A percentile compares a stretch with the other conserved stretches of the same genome.
These are phyloP conservation scores for Komagataella pseudopastoris DNA, from an alignment of 805 yeast species.

Conservation along the genomic window DNA sequence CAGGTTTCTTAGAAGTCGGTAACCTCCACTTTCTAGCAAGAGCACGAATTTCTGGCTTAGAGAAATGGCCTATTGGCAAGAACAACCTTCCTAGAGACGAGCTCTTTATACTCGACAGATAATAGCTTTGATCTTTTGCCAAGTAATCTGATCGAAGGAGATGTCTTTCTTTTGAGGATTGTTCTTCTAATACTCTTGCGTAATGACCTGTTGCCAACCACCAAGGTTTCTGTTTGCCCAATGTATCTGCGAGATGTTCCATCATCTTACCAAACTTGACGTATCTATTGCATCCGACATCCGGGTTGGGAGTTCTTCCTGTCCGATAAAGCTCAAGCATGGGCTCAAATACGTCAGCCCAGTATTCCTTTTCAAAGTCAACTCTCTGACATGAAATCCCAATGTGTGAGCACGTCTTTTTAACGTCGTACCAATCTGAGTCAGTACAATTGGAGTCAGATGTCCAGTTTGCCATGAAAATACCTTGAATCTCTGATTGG, in stretches of 20 bases:
- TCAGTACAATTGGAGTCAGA: constrained; percentile 53
- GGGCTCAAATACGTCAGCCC: constrained; percentile 87
- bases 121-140: constrained; percentile 83
- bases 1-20: constrained; percentile 68
- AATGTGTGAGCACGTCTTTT: constrained; percentile 42
- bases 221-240: constrained; percentile 28
- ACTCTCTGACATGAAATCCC: constrained; percentile 62
- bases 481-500: constrained; percentile 54
- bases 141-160: constrained; percentile 44
- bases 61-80: constrained; percentile 71
- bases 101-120: constrained; percentile 54
- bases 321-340: constrained; percentile 60
- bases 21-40: constrained; percentile 41
- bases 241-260: constrained; percentile 31
- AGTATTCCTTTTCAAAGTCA: constrained; percentile 81
- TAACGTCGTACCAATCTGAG: constrained; percentile 80
- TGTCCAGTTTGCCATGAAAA: constrained; percentile 92
- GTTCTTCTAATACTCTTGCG: constrained; percentile 33
- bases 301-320: constrained; percentile 93
- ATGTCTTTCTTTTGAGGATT: constrained; percentile 21
- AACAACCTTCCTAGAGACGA: constrained; percentile 33
- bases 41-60: constrained; percentile 62
- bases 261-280: constrained; percentile 79
- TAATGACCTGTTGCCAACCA: constrained; percentile 91
- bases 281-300: constrained; percentile 71